phyloP scores from a whole-genome alignment of 768 basidiomycete genomes.

The Mycena sanguinolenta region DNA sequence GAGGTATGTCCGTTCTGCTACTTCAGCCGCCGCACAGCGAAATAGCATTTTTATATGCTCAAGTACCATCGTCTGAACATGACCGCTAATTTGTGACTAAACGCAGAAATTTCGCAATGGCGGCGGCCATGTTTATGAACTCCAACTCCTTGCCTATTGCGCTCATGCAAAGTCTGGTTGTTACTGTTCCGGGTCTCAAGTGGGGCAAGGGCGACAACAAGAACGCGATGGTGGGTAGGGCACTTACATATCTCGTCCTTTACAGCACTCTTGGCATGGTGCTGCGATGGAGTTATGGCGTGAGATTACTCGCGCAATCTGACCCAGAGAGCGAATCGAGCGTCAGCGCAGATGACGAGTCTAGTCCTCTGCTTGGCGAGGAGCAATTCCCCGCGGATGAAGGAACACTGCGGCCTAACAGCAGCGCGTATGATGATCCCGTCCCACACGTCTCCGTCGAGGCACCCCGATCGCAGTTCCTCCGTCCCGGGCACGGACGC shows the following conservation, averaged over 20 bases:
- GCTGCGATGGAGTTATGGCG: constrained; percentile 93
- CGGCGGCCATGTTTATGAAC: constrained; percentile 92
- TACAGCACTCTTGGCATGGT: constrained; percentile 98
- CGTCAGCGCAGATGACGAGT: constrained; percentile 38
- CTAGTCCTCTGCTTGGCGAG: constrained; percentile 14
- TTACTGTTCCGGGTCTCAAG: constrained; percentile 85
- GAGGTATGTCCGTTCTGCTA: constrained; percentile 60
- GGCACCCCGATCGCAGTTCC: neutral
- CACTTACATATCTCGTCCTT: constrained; percentile 89
- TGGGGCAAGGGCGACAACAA: constrained; percentile 87
- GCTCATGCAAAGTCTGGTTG: constrained; percentile 89
- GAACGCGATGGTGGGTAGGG: constrained; percentile 92
- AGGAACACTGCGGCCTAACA: constrained; percentile 52
- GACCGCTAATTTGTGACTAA: neutral
- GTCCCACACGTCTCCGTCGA: constrained; percentile 32
- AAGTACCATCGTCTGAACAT: neutral
- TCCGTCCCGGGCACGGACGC: constrained; percentile 39
- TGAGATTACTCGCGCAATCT: constrained; percentile 82
- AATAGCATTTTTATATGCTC: neutral
- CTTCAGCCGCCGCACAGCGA: neutral
- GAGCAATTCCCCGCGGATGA: constrained; percentile 44
- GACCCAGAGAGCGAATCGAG: constrained; percentile 55
- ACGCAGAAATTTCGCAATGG: constrained; percentile 80
- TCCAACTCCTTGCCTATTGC: constrained; percentile 96
- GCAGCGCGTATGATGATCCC: constrained; percentile 42